Base-by-base conservation (phyloP, 345 rosid species). In the Eucalyptus sp. region DNA sequence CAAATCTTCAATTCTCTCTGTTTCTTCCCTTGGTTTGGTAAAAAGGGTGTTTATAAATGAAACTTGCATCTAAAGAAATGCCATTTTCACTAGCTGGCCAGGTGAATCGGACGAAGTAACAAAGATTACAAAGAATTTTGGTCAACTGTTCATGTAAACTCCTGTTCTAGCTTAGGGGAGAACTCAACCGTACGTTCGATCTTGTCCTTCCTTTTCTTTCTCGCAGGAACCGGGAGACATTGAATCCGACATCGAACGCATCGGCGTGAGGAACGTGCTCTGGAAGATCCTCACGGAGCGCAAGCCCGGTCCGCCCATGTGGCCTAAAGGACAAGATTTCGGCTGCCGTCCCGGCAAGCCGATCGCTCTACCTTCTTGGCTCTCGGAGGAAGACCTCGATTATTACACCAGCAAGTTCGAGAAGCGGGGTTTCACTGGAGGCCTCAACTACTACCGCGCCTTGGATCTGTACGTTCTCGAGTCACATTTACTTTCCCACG, bases 371-470 rank as follows among this genome's bases (percentile, higher is more conserved):
- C 98, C 99, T 9, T 60, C 94, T 86, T 96, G 99, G 99, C 91
- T 96, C 10, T 52, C 96, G 4, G 93, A 95, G 91, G 94, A 92
- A 76, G 98, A 95, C 90, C 90, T 97, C 49, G 86, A 86, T n/a
- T 96, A 91, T 91, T 93, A 90, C 20, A 92, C 86, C 80, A 54
- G 90, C 58, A 94, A 93, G 86, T 95, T 93, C 68, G 90, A 91
- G 33, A 89, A 91, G 48, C 94, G 86, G 24, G 96, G 99, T 86
- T 96, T 96, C 93, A 95, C 96, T 4, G 96, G 99, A 37, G 93
- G 93, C 13, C 88, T 96, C 64, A 97, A 96, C 96, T 97, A 95
- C 93, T 97, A 96, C 92, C 92, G 99, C 81, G 95, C 96, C 89
- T 31, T 96, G 90, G 93, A 96, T 91, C 88, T 95, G 98, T 97